Evolutionary conservation across 2,329 filamentous ascomycete genomes (phyloP).

Genomic region (Botrytis hyacinthi): DNA sequence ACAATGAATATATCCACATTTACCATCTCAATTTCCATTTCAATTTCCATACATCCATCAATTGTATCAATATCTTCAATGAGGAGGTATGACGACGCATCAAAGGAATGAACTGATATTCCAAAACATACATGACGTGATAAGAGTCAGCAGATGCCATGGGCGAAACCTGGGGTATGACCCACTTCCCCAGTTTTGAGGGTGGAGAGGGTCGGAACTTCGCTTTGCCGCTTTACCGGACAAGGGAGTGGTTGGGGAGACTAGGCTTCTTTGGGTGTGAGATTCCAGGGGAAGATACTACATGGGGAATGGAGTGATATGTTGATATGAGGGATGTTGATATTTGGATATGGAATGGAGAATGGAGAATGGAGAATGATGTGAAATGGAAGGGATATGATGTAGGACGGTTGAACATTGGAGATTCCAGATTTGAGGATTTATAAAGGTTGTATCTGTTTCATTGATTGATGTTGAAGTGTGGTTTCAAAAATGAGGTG

Average conservation of each 20-base stretch:
- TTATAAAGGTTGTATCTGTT: not conserved
- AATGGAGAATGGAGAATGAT: not conserved
- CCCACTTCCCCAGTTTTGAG: slow-evolving; percentile 19
- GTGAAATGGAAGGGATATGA: not conserved
- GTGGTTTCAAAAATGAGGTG: not conserved
- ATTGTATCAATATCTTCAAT: not conserved
- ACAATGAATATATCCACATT: not conserved
- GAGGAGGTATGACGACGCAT: no score
- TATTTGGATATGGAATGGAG: not conserved
- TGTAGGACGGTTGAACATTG: not conserved
- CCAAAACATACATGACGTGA: not conserved
- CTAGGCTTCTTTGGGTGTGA: not conserved
- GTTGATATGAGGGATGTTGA: not conserved
- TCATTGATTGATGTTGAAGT: not conserved
- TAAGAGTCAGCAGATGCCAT: slow-evolving; percentile 4
- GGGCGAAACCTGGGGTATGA: slow-evolving; percentile 11
- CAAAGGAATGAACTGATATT: not conserved
- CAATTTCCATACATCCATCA: not conserved
- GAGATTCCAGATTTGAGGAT: not conserved
- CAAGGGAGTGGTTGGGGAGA: not conserved
- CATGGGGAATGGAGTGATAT: not conserved
- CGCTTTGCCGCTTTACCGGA: not conserved
- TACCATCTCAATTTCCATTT: not conserved
- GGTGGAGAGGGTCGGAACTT: not conserved
- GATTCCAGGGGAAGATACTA: not conserved